These are phyloP conservation scores for Hyparrhenia diplandra DNA, from an alignment of 176 grass and related monocot genomes.

Conservation along the genomic window DNA sequence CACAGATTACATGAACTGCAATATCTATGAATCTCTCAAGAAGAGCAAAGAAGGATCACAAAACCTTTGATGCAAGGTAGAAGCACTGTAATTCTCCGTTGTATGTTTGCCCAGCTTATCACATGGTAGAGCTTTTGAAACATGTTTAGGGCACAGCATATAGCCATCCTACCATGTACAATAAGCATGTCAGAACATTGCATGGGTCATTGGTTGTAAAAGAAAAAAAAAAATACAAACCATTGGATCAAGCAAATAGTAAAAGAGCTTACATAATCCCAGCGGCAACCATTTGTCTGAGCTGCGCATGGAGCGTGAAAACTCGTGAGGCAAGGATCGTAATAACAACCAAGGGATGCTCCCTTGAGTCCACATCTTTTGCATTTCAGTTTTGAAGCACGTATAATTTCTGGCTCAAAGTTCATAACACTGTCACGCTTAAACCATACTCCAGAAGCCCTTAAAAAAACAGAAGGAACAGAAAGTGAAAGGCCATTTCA, in stretches of 20 bases:
- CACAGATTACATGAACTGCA: neutral
- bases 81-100: neutral
- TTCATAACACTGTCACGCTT: constrained; percentile 34
- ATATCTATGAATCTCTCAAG: neutral
- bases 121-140: neutral
- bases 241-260: neutral
- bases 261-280: constrained; percentile 47
- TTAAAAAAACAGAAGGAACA: constrained; percentile 23
- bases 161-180: neutral
- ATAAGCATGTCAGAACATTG: neutral
- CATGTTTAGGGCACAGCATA: constrained; percentile 39
- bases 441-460: constrained; percentile 48
- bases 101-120: neutral
- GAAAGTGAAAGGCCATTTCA: neutral
- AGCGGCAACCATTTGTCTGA: constrained; percentile 7
- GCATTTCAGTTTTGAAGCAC: constrained; percentile 47
- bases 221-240: neutral
- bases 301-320: constrained; percentile 56
- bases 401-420: constrained; percentile 55
- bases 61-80: constrained; percentile 1
- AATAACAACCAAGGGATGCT: constrained; percentile 55
- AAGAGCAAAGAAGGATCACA: neutral
- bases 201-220: no score
- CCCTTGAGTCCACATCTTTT: constrained; percentile 46
- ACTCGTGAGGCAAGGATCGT: neutral